Base-by-base conservation (phyloP, 2,329 filamentous ascomycete species). In the Fusarium torulosum region DNA sequence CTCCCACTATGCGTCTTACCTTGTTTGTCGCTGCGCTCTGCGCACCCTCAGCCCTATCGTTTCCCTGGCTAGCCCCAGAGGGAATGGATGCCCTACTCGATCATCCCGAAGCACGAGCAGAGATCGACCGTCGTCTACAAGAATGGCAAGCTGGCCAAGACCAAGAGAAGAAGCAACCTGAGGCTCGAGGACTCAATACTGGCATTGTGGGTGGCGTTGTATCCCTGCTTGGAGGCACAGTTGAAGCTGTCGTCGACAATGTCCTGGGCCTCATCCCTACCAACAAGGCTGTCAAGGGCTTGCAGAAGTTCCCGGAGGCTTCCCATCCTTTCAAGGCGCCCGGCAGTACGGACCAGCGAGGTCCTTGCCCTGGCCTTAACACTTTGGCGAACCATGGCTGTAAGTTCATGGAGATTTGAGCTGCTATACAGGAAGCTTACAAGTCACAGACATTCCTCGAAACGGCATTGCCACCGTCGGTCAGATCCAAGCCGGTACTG, bases 301-400 rank as follows among this genome's bases (percentile, higher is more conserved):
- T 66, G 11, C 63, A 66, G 6, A 66, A 61, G 41, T 66, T 66
- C 37, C 63, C 63, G 1, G 60, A 66, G 20, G 13, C 50, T 2
- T 47, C 44, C 2, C 45, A 66, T 8, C 63, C 63, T 0, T 66
- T 66, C 51, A 53, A 46, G 25, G 55, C 61, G 0, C 63, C 63
- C 4, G 50, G 55, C 0, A 41, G 45, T 11, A 66, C 61, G 14
- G 63, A 66, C n/a, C 61, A 66, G n/a, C 45, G 63, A 14, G 63
- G 61, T 3, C 63, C 54, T 14, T 65, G 62, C 17, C 62, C 62
- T 7, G 53, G 62, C 4, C 33, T 65, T 2, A 65, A 65, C 43
- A 66, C 61, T 3, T 20, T 66, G 9, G 63, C 60, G 11, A 66
- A 64, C 23, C 60, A 66, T 4, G 55, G 63, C 8, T 66, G 61